phyloP scores from a whole-genome alignment of 2,329 filamentous ascomycete species.

The Shiraia bambusicola region DNA sequence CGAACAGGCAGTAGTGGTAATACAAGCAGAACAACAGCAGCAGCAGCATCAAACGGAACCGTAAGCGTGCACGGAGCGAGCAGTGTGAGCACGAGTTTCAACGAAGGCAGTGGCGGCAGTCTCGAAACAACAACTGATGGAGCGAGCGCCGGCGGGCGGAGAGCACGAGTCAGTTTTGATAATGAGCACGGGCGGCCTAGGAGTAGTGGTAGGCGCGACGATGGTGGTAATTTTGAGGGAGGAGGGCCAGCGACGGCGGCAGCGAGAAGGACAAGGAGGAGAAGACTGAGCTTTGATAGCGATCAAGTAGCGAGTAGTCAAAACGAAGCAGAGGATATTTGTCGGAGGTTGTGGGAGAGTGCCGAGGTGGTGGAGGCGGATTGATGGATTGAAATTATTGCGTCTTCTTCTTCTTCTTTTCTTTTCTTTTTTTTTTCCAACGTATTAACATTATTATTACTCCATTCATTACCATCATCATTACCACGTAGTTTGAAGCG shows the following conservation, averaged over 20 bases:
- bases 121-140: constrained; percentile 34
- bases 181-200: constrained; percentile 17
- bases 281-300: constrained; percentile 34
- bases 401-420: no score
- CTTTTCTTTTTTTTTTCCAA: no score
- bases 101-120: constrained; percentile 23
- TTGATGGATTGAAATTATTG: constrained; percentile 20
- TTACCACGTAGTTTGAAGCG: no score
- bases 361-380: constrained; percentile 40
- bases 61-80: constrained; percentile 26
- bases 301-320: constrained; percentile 23
- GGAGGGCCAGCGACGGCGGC: no score
- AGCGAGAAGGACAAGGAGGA: no score
- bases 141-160: constrained; percentile 22
- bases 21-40: no score
- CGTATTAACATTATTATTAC: no score
- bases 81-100: constrained; percentile 37
- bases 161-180: constrained; percentile 36
- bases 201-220: constrained; percentile 16
- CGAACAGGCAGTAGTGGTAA: constrained; percentile 12
- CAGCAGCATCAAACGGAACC: constrained; percentile 21
- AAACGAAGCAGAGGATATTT: constrained; percentile 44
- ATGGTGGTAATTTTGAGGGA: constrained; percentile 22
- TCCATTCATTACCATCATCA: no score
- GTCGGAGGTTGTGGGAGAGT: constrained; percentile 45